These are phyloP conservation scores for Borealophlyctis nickersoniae DNA, from an alignment of 192 early-diverging fungal species.

Conservation along the genomic window DNA sequence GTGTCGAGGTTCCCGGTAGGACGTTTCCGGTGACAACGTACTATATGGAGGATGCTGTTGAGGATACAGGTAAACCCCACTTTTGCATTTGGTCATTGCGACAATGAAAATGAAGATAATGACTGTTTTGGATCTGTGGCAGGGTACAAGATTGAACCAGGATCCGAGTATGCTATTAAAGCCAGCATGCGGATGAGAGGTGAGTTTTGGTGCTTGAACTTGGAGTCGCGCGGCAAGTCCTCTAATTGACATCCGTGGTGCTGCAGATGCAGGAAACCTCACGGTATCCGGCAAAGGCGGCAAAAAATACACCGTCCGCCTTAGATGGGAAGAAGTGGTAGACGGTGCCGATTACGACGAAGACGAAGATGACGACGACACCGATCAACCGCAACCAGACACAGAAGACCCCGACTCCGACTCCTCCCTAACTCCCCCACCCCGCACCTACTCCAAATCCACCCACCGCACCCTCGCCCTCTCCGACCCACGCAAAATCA, in stretches of 20 bases:
- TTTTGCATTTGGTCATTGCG: no score
- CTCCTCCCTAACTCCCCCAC: not conserved
- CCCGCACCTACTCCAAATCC: conserved; percentile 1
- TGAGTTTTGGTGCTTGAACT: no score
- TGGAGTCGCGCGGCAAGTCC: no score
- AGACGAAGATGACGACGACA: conserved; percentile 17
- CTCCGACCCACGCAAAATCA: conserved; percentile 52
- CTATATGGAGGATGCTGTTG: conserved; percentile 69
- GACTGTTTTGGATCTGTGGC: conserved; percentile 73
- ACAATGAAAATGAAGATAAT: conserved; percentile 69
- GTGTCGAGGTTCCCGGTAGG: conserved; percentile 55
- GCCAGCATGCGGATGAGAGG: conserved; percentile 8
- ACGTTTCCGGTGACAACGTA: conserved; percentile 47
- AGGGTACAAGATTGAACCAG: conserved; percentile 54
- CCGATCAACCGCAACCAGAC: no score
- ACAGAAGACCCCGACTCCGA: not conserved
- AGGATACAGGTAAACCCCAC: no score
- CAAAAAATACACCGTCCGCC: conserved; percentile 19
- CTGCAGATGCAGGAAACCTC: conserved; percentile 32
- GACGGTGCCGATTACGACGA: conserved; percentile 1
- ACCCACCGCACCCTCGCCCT: conserved; percentile 36
- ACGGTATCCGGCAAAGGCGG: conserved; percentile 47
- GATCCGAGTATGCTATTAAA: conserved; percentile 34
- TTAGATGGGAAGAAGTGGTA: conserved; percentile 1
- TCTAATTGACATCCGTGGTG: no score